Base-by-base conservation (phyloP, 2,329 filamentous ascomycete genomes). In the Epicoccum sorghinum region DNA sequence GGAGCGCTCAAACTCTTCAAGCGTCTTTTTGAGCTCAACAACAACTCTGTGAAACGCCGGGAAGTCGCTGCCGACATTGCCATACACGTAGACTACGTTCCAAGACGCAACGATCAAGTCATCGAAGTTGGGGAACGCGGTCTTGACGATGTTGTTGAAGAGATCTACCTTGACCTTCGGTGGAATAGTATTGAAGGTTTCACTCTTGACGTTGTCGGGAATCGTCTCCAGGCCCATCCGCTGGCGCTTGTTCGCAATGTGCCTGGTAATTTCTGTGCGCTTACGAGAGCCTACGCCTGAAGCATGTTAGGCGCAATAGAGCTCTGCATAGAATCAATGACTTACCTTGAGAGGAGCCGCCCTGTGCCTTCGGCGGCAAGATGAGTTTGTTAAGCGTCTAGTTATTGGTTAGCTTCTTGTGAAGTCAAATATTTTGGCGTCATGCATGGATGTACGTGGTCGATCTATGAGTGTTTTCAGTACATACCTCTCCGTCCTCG, bases 61-160 rank as follows among this genome's bases (percentile, higher is more conserved):
- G 22, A 66, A 66, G 44, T 72, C 66, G 10, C 58, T 68, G 0
- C 68, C 69, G 2, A 62, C 52, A 14, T 62, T 55, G 14, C 58
- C 52, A 44, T 71, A 69, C n/a, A 73, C 56, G 0, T 62, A 64
- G 3, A 71, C 61, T 3, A 69, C 64, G 30, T 72, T 73, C 69
- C 69, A 72, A 0, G 64, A 58, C 12, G 70, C 69, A 41, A 61
- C 64, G 57, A 72, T 62, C 40, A 72, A 27, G 32, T 68, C 65
- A 37, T 72, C 65, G 45, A 71, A 69, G 33, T 65, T 63, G 1
- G 70, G 68, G 7, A 72, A 66, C 0, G 68, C 67, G 0, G 62
- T 58, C 33, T 61, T 63, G 25, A 64, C 41, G 7, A 72, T 57
- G 3, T 48, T 60, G 39, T 72, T 59, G 62, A 72, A 73, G 4